Conservation (phyloP, 805 yeast genomes). For the Zygosaccharomyces rouxii region DNA sequence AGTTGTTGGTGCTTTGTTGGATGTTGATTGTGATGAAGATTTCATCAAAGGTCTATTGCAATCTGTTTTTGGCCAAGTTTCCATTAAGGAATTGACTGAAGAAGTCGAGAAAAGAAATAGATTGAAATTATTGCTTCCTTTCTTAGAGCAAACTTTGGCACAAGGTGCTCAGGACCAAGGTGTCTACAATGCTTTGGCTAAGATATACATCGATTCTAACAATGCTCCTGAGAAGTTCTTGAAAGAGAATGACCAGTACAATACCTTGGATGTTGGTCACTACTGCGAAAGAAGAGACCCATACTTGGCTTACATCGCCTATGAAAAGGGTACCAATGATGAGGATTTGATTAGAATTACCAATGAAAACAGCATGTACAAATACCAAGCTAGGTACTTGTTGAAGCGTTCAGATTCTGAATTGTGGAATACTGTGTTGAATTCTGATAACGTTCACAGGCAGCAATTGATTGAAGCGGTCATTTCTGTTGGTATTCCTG, state of each 20-base stretch:
- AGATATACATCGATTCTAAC: constrained; percentile 95
- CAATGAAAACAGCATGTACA: constrained; percentile 96
- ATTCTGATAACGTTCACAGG: constrained; percentile 75
- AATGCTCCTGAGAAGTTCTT: constrained; percentile 96
- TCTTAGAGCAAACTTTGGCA: constrained; percentile 80
- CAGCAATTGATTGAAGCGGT: constrained; percentile 91
- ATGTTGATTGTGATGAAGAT: constrained; percentile 93
- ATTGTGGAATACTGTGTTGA: constrained; percentile 77
- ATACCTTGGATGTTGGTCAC: constrained; percentile 92
- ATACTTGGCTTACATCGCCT: constrained; percentile 93
- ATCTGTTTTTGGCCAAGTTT: constrained; percentile 91
- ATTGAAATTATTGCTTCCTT: constrained; percentile 85
- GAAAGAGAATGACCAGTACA: constrained; percentile 83
- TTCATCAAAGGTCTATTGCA: constrained; percentile 75
- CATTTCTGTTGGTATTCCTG: constrained; percentile 94
- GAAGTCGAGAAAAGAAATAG: constrained; percentile 98
- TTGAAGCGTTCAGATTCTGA: constrained; percentile 79
- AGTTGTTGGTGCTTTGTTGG: constrained; percentile 92
- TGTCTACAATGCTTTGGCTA: constrained; percentile 90
- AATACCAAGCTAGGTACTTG: constrained; percentile 96
- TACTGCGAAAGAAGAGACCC: constrained; percentile 99
- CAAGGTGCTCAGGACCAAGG: constrained; percentile 87
- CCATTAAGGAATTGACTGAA: constrained; percentile 78
- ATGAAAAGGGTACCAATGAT: constrained; percentile 92
- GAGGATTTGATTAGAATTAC: constrained; percentile 86